Base-by-base conservation (phyloP, 2,329 filamentous ascomycete species). In the Nectriaceae sp. region DNA sequence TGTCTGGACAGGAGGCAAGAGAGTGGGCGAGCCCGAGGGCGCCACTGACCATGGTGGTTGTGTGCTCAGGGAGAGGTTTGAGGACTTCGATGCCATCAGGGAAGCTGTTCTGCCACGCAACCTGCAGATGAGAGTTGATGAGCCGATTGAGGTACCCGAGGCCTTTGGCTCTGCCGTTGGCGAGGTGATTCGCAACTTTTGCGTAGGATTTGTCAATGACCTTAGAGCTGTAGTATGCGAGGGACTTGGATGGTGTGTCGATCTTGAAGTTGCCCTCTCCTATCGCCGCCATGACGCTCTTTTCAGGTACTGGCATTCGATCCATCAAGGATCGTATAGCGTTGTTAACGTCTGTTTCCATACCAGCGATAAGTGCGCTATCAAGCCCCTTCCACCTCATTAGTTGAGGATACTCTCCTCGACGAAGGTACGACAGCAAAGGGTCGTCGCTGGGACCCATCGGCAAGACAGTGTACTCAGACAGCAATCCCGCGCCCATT, bases 61-160 rank as follows among this genome's bases (percentile, higher is more conserved):
- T 93, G 65, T 91, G 84, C 43, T 87, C 75, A 1, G 89, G 82
- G 18, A 88, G 77, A 0, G 93, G 91, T 66, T 95, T 92, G 37
- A 96, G 75, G 3, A 97, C 84, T 4, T 85, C 82, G 48, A 97
- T 87, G 22, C 94, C 93, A 33, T 80, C 77, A 1, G 82, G 75
- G 68, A 94, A 96, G 19, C 77, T 77, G 59, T 87, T 89, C 64
- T 95, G 90, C 83, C 94, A 97, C 11, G 85, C 88, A 45, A 80
- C 79, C 65, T 97, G 92, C 4, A 97, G 77, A 67, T 97, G 94
- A 2, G 86, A 80, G 62, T 89, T 92, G 65, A 97, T 89, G 50
- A 97, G 79, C 39, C 81, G 74, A 49, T 87, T 87, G 26, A 97
- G 80, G 42, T 79, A 75, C 45, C 72, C 70, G 20, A 93, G 75